Percentiles rank a stretch among this genome's conserved stretches.
Conservation (phyloP, 768 basidiomycete genomes). For the Mycena capillaripes region DNA sequence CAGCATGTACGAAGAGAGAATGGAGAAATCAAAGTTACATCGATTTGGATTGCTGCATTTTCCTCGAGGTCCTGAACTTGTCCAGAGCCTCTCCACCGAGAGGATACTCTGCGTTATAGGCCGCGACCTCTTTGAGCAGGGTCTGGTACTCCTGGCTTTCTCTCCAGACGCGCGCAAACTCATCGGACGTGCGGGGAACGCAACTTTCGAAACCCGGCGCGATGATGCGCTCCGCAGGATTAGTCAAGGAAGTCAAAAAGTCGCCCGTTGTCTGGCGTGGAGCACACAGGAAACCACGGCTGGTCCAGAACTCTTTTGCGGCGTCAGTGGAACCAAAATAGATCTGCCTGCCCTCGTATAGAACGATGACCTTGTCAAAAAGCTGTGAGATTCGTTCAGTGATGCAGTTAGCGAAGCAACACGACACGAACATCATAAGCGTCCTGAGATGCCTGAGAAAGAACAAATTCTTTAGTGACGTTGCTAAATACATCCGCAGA, state of each 20-base stretch:
- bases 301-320: constrained; percentile 60
- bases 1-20: neutral
- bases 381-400: constrained; percentile 30
- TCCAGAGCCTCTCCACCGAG: constrained; percentile 43
- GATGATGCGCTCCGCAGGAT: constrained; percentile 52
- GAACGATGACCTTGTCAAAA: constrained; percentile 62
- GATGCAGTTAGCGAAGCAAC: neutral
- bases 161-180: constrained; percentile 56
- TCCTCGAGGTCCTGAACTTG: constrained; percentile 48
- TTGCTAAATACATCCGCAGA: neutral
- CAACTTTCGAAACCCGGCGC: constrained; percentile 49
- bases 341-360: constrained; percentile 63
- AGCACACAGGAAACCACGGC: constrained; percentile 60
- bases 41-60: constrained; percentile 54
- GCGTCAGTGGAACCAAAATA: constrained; percentile 58
- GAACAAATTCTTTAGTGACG: neutral
- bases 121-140: constrained; percentile 44
- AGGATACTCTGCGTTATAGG: constrained; percentile 47
- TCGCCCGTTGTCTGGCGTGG: constrained; percentile 63
- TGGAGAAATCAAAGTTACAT: constrained; percentile 37
- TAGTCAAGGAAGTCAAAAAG: constrained; percentile 59
- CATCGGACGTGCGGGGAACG: constrained; percentile 58
- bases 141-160: constrained; percentile 49
- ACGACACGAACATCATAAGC: constrained; percentile 51
- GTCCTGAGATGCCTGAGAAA: constrained; percentile 47